Base-by-base conservation (phyloP, 768 basidiomycete genomes). In the Galerina marginata region DNA sequence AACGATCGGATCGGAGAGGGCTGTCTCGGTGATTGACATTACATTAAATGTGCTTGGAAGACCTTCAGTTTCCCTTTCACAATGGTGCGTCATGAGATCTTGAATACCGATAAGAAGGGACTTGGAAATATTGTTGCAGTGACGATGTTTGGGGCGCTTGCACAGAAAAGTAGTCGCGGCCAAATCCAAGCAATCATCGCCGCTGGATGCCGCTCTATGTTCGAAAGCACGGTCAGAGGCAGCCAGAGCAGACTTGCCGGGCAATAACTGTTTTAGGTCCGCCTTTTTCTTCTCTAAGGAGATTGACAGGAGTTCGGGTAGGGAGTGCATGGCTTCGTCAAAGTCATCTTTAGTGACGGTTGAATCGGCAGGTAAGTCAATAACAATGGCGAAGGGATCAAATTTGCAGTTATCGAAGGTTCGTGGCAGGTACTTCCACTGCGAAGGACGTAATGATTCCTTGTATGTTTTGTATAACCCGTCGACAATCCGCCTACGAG, bases 361-460 rank as follows among this genome's bases (percentile, higher is more conserved):
- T 6, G 38, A 29, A 4, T 59, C 33, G 6, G 42, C 26, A 26
- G 43, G 47, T 7, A 40, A 46, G 11, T 61, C 42, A 6, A 65
- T 23, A 16, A 61, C 40, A 2, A 20, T 26, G 15, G 23, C 23
- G 48, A 65, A 65, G 33, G 47, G 48, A n/a, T 47, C 48, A 6
- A 61, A 37, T 16, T 33, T 16, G 23, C 64, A 61, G n/a, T 72
- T 53, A 23, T 70, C 67, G 11, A 54, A 25, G 23, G 57, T 53
- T 4, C 60, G 57, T 12, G 72, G 73, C 20, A 71, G 67, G 23
- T 60, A 68, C 6, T 54, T 39, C 71, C 71, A 69, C 42, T 69
- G 62, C 0, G 56, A 59, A 4, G 74, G 71, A 1, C 52, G 39
- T 1, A 74, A 56, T 0, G 59, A 59, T 15, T 57, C 57, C 40